Base-by-base conservation (phyloP, 2,329 filamentous ascomycete species). In the Dothiorella sarmentorum region DNA sequence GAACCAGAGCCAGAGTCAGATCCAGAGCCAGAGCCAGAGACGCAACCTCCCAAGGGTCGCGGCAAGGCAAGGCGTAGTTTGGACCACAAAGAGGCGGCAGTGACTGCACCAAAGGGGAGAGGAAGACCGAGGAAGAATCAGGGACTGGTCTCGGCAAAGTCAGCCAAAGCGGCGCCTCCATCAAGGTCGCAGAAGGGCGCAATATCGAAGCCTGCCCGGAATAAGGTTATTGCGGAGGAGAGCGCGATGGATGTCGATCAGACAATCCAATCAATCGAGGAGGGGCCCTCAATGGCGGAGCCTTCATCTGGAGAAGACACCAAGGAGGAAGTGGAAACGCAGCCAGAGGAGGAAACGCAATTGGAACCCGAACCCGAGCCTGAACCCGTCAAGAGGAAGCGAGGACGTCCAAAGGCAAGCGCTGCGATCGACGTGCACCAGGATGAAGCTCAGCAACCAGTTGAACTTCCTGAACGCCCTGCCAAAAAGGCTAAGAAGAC, bases 291-390 rank as follows among this genome's bases (percentile, higher is more conserved):
- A 17, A n/a, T 37, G n/a, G n/a, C 9, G 31, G 24, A 3, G 27
- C 35, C 2, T 3, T 37, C 27, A 27, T 56, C n/a, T 60, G 4
- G 20, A 13, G 22, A 60, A 60, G 24, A 68, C 66, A 56, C 58
- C 67, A 4, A 69, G 67, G 58, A 69, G 61, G 15, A 68, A 69
- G 52, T 49, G 61, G 2, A 63, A 26, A 49, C 61, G 20, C 35
- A 55, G n/a, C 13, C 26, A 13, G 51, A 20, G 18, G 10, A 13
- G 15, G 51, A 56, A 33, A 45, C 58, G 62, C 37, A 22, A 7
- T 10, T 31, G 3, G 22, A 11, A 15, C 44, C 59, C 62, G 63
- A 66, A 29, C 52, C 62, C 22, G 62, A 65, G 9, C 59, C 63
- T 5, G 63, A 68, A 15, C 44, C 64, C 45, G 71, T 68, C 18